phyloP scores from a whole-genome alignment of 345 rosid genomes.

The Arabidopsis arenosa region DNA sequence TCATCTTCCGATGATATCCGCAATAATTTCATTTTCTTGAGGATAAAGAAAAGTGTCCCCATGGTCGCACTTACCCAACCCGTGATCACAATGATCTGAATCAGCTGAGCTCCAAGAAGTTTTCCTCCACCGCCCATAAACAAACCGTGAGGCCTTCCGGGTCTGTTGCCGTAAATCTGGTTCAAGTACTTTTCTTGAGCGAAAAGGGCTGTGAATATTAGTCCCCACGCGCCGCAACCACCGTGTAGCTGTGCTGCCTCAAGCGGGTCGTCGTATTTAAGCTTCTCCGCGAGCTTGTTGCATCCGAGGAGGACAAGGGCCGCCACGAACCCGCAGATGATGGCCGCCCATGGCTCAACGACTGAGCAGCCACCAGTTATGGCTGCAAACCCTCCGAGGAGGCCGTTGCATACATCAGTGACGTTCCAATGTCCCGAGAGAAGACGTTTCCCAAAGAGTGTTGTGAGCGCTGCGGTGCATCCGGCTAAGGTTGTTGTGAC shows the following conservation, averaged over 20 bases:
- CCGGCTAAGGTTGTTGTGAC: constrained; percentile 84
- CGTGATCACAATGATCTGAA: constrained; percentile 56
- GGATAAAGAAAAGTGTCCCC: constrained; percentile 67
- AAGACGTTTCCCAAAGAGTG: constrained; percentile 67
- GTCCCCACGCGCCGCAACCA: constrained; percentile 85
- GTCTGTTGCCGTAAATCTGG: constrained; percentile 54
- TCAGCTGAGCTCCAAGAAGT: constrained; percentile 70
- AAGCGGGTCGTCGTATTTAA: constrained; percentile 63
- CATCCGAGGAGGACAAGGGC: constrained; percentile 65
- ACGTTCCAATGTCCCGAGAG: constrained; percentile 86
- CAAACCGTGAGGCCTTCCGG: constrained; percentile 57
- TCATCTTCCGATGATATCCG: constrained; percentile 70
- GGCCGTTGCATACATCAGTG: constrained; percentile 74
- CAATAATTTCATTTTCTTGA: constrained; percentile 56
- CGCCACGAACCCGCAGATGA: constrained; percentile 73
- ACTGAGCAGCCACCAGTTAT: constrained; percentile 83
- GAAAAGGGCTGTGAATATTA: constrained; percentile 74
- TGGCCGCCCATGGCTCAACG: constrained; percentile 87
- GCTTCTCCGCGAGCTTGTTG: constrained; percentile 62
- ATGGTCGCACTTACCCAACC: constrained; percentile 87
- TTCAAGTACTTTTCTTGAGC: constrained; percentile 55
- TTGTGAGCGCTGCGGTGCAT: constrained; percentile 78
- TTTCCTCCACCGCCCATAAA: constrained; percentile 81
- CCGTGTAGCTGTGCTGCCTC: constrained; percentile 86
- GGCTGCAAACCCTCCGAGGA: constrained; percentile 84